A percentile compares a stretch with the other conserved stretches of the same genome.
phyloP scores from a whole-genome alignment of 2,329 filamentous ascomycete genomes.

The Colletotrichum falcatum region DNA sequence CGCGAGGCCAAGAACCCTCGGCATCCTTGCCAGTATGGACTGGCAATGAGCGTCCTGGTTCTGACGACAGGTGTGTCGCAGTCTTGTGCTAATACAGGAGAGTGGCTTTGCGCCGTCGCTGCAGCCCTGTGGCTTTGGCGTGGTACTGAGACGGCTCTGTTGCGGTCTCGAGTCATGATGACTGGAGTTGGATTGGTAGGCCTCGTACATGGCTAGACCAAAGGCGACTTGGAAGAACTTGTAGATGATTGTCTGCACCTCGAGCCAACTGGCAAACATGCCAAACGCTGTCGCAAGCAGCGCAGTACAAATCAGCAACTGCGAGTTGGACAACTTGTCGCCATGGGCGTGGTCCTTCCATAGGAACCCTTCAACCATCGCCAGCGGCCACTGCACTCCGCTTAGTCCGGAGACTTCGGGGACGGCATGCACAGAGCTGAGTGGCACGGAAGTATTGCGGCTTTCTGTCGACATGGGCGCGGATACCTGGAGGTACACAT shows the following conservation, averaged over 20 bases:
- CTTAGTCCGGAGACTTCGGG: background rate
- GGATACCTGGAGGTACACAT: background rate
- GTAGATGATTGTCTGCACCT: background rate
- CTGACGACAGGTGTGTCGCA: slow-evolving; percentile 31
- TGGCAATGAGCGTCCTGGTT: background rate
- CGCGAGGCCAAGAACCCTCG: slow-evolving; percentile 21
- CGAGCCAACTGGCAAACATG: background rate
- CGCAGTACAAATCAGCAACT: slow-evolving; percentile 2
- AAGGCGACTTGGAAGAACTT: slow-evolving; percentile 17
- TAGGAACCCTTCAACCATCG: background rate
- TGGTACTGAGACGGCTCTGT: slow-evolving; percentile 38
- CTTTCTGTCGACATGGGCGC: slow-evolving; percentile 1
- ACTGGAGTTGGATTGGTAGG: slow-evolving; percentile 18
- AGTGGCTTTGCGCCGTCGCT: slow-evolving; percentile 34
- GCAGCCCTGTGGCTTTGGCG: slow-evolving; percentile 30
- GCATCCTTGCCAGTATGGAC: slow-evolving; percentile 1
- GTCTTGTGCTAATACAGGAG: slow-evolving; percentile 37
- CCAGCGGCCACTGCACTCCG: background rate
- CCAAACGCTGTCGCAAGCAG: slow-evolving; percentile 11
- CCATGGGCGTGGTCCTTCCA: slow-evolving; percentile 9
- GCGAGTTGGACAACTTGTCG: background rate
- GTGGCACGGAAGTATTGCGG: background rate
- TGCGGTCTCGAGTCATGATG: slow-evolving; percentile 35
- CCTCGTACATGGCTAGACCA: slow-evolving; percentile 20
- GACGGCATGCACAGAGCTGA: background rate